Base-by-base conservation (phyloP, 768 basidiomycete species). In the Boletus tomentosulus region DNA sequence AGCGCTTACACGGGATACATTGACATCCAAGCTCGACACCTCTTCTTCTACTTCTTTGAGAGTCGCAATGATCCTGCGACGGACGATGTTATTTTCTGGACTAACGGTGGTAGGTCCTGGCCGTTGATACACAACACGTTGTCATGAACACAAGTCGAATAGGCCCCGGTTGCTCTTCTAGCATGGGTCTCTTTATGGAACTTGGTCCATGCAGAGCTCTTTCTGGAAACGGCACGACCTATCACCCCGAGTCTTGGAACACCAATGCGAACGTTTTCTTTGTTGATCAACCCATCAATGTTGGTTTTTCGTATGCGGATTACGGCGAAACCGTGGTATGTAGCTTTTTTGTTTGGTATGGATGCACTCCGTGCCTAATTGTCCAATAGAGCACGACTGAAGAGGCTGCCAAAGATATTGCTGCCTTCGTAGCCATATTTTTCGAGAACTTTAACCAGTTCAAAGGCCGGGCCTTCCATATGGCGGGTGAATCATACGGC, bases 31-130 rank as follows among this genome's bases (percentile, higher is more conserved):
- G 81, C 83, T 22, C 78, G 83, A 51, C 84, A 85, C 57, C 50
- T 85, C 38, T 85, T 84, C 68, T 87, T 88, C 72, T 86, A 86
- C 68, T 88, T 88, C 70, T 89, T 88, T 66, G 85, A 88, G 69
- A 84, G 81, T 57, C 71, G 87, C 56, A 74, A 74, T 46, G 71
- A 81, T 58, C 84, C 84, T 28, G 76, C 72, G 15, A 75, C 71
- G 59, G 81, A 83, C 75, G 66, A 84, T 58, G 78, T 85, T 8
- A 80, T 84, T 10, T 80, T 84, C 61, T 77, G 76, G 77, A 77
- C 75, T n/a, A 77, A 77, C 53, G 80, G 79, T 58, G 86, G 86
- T 50, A 46, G 71, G 78, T 57, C 72, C 71, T 1, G 69, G 37
- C 27, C 25, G 2, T n/a, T 12, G 43, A 39, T 12, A 4, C 9